Base-by-base conservation (phyloP, 2,329 filamentous ascomycete genomes). In the Triangularia verruculosa region DNA sequence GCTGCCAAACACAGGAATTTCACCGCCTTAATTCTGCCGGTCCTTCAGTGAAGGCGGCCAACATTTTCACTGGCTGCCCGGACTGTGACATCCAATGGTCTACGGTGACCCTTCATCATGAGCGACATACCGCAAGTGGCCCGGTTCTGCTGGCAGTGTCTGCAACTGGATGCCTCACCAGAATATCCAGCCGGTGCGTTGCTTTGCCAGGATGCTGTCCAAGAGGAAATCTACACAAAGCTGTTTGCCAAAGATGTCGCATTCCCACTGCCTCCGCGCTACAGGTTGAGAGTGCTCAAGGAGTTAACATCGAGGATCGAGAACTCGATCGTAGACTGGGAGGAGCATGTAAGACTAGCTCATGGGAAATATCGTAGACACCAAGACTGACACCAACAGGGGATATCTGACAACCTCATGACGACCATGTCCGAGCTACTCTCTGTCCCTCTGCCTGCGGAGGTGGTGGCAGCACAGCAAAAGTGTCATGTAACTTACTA, bases 381-480 rank as follows among this genome's bases (percentile, higher is more conserved):
- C 24, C 13, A 58, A 12, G 32, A 17, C 39, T 47, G 7, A 47
- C n/a, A 47, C 11, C n/a, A 20, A 11, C 56, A 97, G 93, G 92
- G 89, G 75, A 88, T 97, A 55, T 92, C 89, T 66, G 91, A 96
- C 76, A 83, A 89, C 75, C 83, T 97, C 71, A 91, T 94, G 83
- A 80, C 81, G 61, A 79, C 82, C 39, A 82, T 96, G 69, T 86
- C 88, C 61, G 76, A 80, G 65, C 81, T 95, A 24, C 81, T 96
- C 63, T 80, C 83, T 20, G 80, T 83, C 28, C 85, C 86, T 15
- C 76, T 90, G 15, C 86, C 85, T n/a, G 82, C 87, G 20, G 87
- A 92, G 72, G 74, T 83, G 25, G 78, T 82, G 43, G 84, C 88
- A 62, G 90, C 86, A 24, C 91, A 93, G 76, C 84, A 83, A 69